Base-by-base conservation (phyloP, 768 basidiomycete genomes). In the Amanita jacksonii region DNA sequence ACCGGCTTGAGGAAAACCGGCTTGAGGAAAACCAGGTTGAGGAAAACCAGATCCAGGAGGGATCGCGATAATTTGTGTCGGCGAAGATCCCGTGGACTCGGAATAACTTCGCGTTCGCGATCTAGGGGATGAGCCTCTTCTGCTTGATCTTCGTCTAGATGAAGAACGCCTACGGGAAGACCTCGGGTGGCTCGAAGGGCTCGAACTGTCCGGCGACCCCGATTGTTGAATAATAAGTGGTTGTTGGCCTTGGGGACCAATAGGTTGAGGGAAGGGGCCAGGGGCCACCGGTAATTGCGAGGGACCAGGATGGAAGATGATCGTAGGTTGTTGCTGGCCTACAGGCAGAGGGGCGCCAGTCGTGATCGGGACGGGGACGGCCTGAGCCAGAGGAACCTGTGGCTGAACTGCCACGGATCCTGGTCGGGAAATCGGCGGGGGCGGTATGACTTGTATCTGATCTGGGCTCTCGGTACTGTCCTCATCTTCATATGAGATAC, bases 291-390 rank as follows among this genome's bases (percentile, higher is more conserved):
- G n/a, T 36, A 45, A 40, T 10, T 46, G 45, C 15, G 47, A 38
- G 10, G 51, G 37, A 2, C 47, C 55, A 12, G 56, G 39, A n/a
- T 54, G 20, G 36, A 55, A 47, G 20, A 58, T 49, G 36, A 54
- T 41, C 32, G 52, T 28, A 8, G 52, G 39, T 19, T 60, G n/a
- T n/a, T n/a, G n/a, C n/a, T n/a, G n/a, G n/a, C n/a, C n/a, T n/a
- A n/a, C n/a, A n/a, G n/a, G n/a, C n/a, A n/a, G n/a, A n/a, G n/a
- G n/a, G n/a, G n/a, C n/a, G n/a, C n/a, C n/a, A n/a, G n/a, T n/a
- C n/a, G n/a, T n/a, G n/a, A 35, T 15, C 23, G 42, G 33, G 8
- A 19, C 13, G 8, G 43, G 41, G 4, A 19, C 5, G 9, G 20
- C 25, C 19, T 33, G 41, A 25, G 36, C 5, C 4, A 22, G 22